Evolutionary conservation across 2,329 filamentous ascomycete genomes (phyloP).

Genomic region (Pyricularia grisea): DNA sequence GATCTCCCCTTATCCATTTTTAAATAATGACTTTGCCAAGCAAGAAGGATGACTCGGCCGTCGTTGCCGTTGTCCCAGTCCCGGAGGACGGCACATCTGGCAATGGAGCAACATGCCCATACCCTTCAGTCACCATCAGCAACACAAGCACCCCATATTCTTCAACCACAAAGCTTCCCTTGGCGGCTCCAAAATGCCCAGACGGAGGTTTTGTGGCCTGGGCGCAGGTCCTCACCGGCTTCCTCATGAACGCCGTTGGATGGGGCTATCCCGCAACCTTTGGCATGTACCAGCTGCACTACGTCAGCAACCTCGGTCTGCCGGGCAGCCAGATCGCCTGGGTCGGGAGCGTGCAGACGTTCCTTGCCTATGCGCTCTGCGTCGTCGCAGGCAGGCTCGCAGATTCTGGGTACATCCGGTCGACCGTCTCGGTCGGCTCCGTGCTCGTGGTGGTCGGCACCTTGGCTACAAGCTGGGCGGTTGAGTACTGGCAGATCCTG

Average conservation of each 20-base stretch:
- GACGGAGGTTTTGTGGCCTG: slow-evolving; percentile 38
- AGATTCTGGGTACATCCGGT: slow-evolving; percentile 37
- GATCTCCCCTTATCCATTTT: not conserved
- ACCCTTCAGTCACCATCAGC: not conserved
- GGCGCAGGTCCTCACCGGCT: slow-evolving; percentile 37
- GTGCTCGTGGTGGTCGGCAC: slow-evolving; percentile 33
- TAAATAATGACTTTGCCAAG: not conserved
- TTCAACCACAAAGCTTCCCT: not conserved
- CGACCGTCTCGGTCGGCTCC: slow-evolving; percentile 29
- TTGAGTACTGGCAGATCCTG: slow-evolving; percentile 41
- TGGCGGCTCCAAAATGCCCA: slow-evolving; percentile 15
- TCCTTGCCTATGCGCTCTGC: slow-evolving; percentile 38
- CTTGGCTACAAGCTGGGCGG: slow-evolving; percentile 35
- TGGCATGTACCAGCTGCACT: slow-evolving; percentile 38
- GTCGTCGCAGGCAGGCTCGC: slow-evolving; percentile 37
- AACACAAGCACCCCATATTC: not conserved
- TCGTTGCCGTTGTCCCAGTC: not conserved
- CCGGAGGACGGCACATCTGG: not conserved
- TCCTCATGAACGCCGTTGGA: slow-evolving; percentile 37
- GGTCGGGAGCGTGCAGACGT: slow-evolving; percentile 40
- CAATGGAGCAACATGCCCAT: not conserved
- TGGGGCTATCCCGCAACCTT: slow-evolving; percentile 42
- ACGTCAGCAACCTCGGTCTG: slow-evolving; percentile 24
- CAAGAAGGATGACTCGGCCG: not conserved
- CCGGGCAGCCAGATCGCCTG: slow-evolving; percentile 30